A percentile compares a stretch with the other conserved stretches of the same genome.
These are phyloP conservation scores for Starmerella kuoi DNA, from an alignment of 805 yeast species.

Conservation along the genomic window DNA sequence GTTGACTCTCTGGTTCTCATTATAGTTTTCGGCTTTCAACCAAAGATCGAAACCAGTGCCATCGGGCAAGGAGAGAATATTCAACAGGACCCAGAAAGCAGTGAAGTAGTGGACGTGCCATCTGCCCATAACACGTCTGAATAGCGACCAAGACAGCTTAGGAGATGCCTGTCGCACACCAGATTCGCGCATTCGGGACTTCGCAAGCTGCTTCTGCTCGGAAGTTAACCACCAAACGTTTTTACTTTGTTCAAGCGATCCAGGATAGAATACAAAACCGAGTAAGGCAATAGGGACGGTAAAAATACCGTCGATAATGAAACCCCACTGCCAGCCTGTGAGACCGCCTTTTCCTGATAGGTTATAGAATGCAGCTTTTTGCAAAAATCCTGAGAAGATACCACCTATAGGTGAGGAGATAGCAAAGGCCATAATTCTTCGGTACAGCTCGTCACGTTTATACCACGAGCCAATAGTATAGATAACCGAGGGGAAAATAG, in stretches of 20 bases:
- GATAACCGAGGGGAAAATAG: conserved; percentile 34
- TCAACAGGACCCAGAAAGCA: conserved; percentile 31
- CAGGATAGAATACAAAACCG: conserved; percentile 39
- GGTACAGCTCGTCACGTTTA: conserved; percentile 33
- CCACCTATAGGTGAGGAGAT: conserved; percentile 33
- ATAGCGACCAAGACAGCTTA: conserved; percentile 14
- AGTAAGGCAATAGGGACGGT: conserved; percentile 31
- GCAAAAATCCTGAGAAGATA: conserved; percentile 37
- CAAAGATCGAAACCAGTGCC: conserved; percentile 34
- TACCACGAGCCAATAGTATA: conserved; percentile 38
- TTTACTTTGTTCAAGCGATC: conserved; percentile 37
- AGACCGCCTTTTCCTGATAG: conserved; percentile 34
- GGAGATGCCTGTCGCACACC: conserved; percentile 25
- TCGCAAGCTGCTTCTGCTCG: conserved; percentile 28
- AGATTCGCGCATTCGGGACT: conserved; percentile 24
- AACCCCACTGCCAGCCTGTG: conserved; percentile 57
- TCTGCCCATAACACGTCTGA: conserved; percentile 23
- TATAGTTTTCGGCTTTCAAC: conserved; percentile 29
- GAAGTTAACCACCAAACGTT: conserved; percentile 28
- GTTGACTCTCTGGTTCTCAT: conserved; percentile 31
- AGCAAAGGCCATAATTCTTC: conserved; percentile 35
- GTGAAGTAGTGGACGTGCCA: conserved; percentile 30
- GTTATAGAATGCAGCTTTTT: conserved; percentile 33
- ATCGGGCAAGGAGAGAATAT: conserved; percentile 33
- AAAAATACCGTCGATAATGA: conserved; percentile 48